Evolutionary conservation across 768 basidiomycete species (phyloP), one percentile per base, ranked within the genome.

Genomic region (Tylopilus rubrobrunneus): DNA sequence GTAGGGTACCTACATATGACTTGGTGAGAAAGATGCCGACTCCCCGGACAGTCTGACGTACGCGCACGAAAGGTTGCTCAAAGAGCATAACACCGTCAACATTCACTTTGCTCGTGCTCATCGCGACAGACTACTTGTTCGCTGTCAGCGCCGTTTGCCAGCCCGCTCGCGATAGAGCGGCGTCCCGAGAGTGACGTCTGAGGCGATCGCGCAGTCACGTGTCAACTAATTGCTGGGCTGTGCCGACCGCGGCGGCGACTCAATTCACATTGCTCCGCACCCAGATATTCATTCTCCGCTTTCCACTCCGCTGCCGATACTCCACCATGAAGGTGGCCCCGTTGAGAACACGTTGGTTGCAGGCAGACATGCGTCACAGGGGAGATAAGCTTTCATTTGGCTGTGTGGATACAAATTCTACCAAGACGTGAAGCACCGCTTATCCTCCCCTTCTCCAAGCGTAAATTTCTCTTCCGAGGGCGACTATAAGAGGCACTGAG

Each of bases 61-160:
- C 90, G 61, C 85, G 76, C 15, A 80, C 81, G 69, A 92, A 90
- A 0, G 89, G 89, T 61, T 93, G 89, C 68, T 93, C 91, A 56
- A 93, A 89, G 53, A 92, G 78, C 65, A 92, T 74, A 12, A 85
- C 73, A 0, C 88, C 89, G 45, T 93, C 91, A 5, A 80, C 63
- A 60, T 85, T 87, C 49, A 88, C 67, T 63, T 85, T 90, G 53
- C 52, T 61, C 37, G 63, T 55, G 67, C 67, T 74, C 69, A 71
- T 71, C 55, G 49, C 46, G 48, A 50, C 42, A 45, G 44, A 50
- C 17, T 48, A 47, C 52, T 47, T 52, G 59, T 45, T 49, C 42
- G 53, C 55, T 19, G 57, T 54, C 46, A 45, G 45, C 42, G 34
- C 29, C 23, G 45, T 39, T 11, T 39, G 31, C 8, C 41, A 55